These are phyloP conservation scores for Penicillium sp. DNA, from an alignment of 2,329 filamentous ascomycete species.

Conservation along the genomic window DNA sequence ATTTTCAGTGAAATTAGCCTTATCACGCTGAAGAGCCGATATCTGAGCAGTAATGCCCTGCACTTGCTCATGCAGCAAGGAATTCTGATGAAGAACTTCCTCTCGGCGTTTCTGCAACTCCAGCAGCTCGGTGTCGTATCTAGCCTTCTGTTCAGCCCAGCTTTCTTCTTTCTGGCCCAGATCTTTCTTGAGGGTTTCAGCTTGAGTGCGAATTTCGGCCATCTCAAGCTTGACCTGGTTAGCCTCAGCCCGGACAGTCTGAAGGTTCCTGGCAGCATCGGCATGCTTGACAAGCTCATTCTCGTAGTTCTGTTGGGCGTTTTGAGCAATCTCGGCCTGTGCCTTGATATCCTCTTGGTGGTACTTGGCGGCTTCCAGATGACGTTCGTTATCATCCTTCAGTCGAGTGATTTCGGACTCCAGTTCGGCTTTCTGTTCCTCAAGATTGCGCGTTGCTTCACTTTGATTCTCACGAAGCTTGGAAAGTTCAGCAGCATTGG, in stretches of 20 bases:
- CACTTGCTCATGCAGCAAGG: slow-evolving; percentile 84
- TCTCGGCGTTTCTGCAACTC: slow-evolving; percentile 80
- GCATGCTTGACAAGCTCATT: slow-evolving; percentile 93
- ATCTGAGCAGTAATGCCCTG: slow-evolving; percentile 84
- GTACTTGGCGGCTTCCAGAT: slow-evolving; percentile 77
- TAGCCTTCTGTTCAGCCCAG: slow-evolving; percentile 80
- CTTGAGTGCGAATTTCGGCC: slow-evolving; percentile 75
- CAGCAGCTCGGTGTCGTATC: slow-evolving; percentile 79
- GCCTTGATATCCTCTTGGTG: slow-evolving; percentile 91
- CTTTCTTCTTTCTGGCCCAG: slow-evolving; percentile 81
- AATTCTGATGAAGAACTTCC: slow-evolving; percentile 87
- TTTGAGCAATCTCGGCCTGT: slow-evolving; percentile 89
- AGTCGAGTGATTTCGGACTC: slow-evolving; percentile 79
- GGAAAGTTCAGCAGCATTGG: slow-evolving; percentile 81
- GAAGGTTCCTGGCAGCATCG: slow-evolving; percentile 85
- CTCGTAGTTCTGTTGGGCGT: slow-evolving; percentile 94
- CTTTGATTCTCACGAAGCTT: slow-evolving; percentile 78
- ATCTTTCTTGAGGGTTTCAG: slow-evolving; percentile 80
- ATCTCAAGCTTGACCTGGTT: slow-evolving; percentile 82
- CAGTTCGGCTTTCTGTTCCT: slow-evolving; percentile 80
- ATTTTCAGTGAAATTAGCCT: slow-evolving; percentile 60
- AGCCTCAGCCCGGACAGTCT: slow-evolving; percentile 76
- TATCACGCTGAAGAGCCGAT: slow-evolving; percentile 75
- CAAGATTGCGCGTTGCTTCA: slow-evolving; percentile 70
- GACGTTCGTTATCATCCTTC: slow-evolving; percentile 81